A percentile compares a stretch with the other conserved stretches of the same genome.
Evolutionary conservation across 192 early-diverging fungal species (phyloP).

Genomic region (Coemansia sp.): DNA sequence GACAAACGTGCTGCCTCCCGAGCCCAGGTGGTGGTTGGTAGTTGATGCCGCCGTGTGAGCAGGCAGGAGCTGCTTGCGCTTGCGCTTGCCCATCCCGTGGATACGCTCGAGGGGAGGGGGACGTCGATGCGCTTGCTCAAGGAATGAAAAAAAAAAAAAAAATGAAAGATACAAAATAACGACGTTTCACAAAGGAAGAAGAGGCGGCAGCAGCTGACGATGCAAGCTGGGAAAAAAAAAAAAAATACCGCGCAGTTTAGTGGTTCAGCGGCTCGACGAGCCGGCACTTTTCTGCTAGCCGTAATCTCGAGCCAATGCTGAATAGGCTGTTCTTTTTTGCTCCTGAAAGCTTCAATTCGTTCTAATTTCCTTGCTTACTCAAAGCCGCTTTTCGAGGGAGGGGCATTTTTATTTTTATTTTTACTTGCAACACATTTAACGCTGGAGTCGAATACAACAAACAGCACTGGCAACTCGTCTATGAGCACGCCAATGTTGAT

Average conservation of each 20-base stretch:
- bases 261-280: not conserved
- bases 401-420: not conserved
- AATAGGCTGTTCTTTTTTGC: too few species aligned
- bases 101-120: too few species aligned
- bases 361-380: not conserved
- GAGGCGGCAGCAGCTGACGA: not conserved
- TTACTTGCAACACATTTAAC: not conserved
- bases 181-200: not conserved
- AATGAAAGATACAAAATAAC: not conserved
- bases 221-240: too few species aligned
- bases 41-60: not conserved
- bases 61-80: conserved; percentile 8
- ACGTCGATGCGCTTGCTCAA: too few species aligned
- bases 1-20: conserved; percentile 5
- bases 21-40: not conserved
- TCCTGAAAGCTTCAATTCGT: not conserved
- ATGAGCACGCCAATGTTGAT: conserved; percentile 72
- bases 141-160: not conserved
- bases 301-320: not conserved
- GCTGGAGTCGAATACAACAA: conserved; percentile 3
- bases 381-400: too few species aligned
- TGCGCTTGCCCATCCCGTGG: conserved; percentile 13
- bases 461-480: conserved; percentile 5
- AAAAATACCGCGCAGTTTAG: not conserved
- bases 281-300: not conserved